Base-by-base conservation (phyloP, 1,139 yeast genomes). In the Saccharomycopsis phalli region DNA sequence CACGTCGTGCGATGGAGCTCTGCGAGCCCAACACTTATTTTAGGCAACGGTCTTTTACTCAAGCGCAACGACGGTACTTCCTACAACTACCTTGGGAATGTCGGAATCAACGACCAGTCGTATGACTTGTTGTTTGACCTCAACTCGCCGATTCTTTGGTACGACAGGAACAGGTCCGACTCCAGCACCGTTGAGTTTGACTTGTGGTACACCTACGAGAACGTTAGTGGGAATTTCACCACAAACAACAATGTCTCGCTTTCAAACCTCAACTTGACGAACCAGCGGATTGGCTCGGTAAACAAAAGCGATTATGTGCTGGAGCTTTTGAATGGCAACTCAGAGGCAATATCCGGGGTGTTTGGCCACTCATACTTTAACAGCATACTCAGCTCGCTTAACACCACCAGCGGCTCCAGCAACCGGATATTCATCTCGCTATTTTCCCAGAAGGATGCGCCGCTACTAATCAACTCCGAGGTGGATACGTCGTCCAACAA, bases 311-410 rank as follows among this genome's bases (percentile, higher is more conserved):
- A 4, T 7, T 10, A 23, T n/a, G 11, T 23, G 8, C 17, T n/a
- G 7, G 37, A 4, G 20, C 26, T 34, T 20, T 4, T 34, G 10
- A 19, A 28, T 4, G 13, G 14, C 13, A 21, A 17, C 16, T 7
- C 19, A 4, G 34, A 8, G 13, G 32, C 14, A 3, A 8, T 29
- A 11, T 33, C 26, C 11, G 45, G 45, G 13, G 32, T 41, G 18
- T 41, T 41, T 38, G 45, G 45, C n/a, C 43, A 39, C 20, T 41
- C 45, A 4, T 41, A 38, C 34, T 37, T 28, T 17, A 41, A 41
- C 18, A 38, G 33, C 3, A 30, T 41, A 10, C 36, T 41, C 26
- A 28, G 20, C 13, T 14, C 19, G 11, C 22, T 40, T n/a, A 40
- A 40, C 17, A 11, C 41, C 14, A 32, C 44, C 4, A n/a, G 20